Conservation (phyloP, 345 rosid genomes). For the Hirschfeldia incana region DNA sequence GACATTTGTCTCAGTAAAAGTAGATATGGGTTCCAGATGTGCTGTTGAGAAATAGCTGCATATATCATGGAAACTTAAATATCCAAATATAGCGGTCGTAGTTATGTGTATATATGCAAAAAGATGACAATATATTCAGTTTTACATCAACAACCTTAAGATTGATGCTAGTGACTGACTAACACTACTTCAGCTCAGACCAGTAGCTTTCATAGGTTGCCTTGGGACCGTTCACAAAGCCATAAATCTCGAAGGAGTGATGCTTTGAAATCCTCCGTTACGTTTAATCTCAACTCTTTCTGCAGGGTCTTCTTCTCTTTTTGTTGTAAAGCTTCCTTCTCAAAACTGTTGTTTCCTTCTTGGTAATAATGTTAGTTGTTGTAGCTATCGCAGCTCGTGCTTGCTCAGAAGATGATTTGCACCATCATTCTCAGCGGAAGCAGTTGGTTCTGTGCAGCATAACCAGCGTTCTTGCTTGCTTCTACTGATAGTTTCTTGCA, state of each 20-base stretch:
- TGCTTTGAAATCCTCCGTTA: constrained; percentile 50
- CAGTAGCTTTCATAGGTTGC: constrained; percentile 41
- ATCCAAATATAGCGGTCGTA: background rate
- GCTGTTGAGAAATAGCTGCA: background rate
- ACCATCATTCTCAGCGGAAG: constrained; percentile 89
- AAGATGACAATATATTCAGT: too few relatives aligned
- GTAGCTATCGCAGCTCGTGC: constrained; percentile 61
- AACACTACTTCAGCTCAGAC: background rate
- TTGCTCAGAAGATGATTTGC: constrained; percentile 91
- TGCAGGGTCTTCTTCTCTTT: constrained; percentile 53
- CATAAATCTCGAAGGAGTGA: constrained; percentile 53
- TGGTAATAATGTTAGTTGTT: constrained; percentile 57
- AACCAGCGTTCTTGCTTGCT: constrained; percentile 76
- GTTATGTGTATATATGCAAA: background rate
- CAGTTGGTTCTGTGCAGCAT: constrained; percentile 68
- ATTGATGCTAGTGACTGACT: background rate
- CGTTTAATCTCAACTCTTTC: constrained; percentile 65
- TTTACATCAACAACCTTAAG: background rate
- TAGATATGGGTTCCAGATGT: background rate
- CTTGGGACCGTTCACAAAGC: constrained; percentile 66
- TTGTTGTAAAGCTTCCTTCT: constrained; percentile 59
- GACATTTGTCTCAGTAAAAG: too few relatives aligned
- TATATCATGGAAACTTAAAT: too few relatives aligned
- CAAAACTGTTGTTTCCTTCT: constrained; percentile 9
- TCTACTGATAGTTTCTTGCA: constrained; percentile 86